Percentiles rank a stretch among this genome's conserved stretches.
phyloP scores from a whole-genome alignment of 2,329 filamentous ascomycete species.

The Colletotrichum higginsianum region DNA sequence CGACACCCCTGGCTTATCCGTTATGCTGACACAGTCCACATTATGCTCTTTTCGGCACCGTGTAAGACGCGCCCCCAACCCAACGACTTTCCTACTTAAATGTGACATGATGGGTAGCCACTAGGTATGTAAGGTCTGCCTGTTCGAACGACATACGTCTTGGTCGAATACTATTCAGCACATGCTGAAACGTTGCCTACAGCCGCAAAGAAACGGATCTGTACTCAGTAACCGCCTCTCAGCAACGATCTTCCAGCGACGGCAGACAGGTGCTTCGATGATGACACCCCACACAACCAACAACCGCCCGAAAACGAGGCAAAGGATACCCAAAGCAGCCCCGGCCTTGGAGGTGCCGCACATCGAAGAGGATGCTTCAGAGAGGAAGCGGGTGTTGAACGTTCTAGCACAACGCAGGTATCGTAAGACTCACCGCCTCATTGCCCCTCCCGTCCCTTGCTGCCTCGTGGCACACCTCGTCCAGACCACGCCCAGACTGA shows the following conservation, averaged over 20 bases:
- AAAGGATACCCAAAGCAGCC: conserved; percentile 58
- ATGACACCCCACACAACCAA: conserved; percentile 5
- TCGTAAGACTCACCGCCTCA: conserved; percentile 51
- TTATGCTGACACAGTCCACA: conserved; percentile 29
- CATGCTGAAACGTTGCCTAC: background rate
- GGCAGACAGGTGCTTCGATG: conserved; percentile 9
- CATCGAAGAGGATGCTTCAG: conserved; percentile 65
- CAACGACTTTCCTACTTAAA: conserved; percentile 17
- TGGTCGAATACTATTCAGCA: background rate
- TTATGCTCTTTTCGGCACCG: background rate
- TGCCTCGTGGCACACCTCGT: background rate
- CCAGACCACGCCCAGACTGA: conserved; percentile 18
- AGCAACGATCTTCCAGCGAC: conserved; percentile 7
- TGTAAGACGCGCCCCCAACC: conserved; percentile 6
- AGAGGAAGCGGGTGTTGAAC: conserved; percentile 68
- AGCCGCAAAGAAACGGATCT: background rate
- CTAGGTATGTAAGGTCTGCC: background rate
- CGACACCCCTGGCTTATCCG: conserved; percentile 3
- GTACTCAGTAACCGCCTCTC: background rate
- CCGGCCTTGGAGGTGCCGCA: conserved; percentile 60
- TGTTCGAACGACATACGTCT: background rate
- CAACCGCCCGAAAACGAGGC: conserved; percentile 48
- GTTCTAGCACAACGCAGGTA: conserved; percentile 70
- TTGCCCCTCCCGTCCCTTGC: background rate
- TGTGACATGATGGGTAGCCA: background rate